phyloP scores from a whole-genome alignment of 495 filamentous ascomycete genomes.

The Aspergillus coremiiformis region DNA sequence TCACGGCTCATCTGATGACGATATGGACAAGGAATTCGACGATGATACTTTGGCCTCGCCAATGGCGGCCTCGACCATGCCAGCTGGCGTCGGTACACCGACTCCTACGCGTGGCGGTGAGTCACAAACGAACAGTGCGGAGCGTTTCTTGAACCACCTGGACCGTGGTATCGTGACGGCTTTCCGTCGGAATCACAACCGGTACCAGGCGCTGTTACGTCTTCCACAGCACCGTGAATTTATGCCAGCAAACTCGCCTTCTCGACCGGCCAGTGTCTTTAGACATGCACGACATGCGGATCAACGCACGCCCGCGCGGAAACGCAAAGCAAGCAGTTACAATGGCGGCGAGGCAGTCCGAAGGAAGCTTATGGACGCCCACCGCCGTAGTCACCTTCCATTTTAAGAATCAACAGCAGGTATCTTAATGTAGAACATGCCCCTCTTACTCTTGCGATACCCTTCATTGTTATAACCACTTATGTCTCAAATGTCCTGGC shows the following conservation, averaged over 20 bases:
- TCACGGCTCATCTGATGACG: slow-evolving; percentile 50
- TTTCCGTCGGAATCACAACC: slow-evolving; percentile 71
- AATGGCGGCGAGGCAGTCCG: slow-evolving; percentile 39
- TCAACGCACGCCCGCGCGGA: slow-evolving; percentile 37
- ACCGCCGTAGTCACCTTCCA: slow-evolving; percentile 35
- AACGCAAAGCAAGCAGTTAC: slow-evolving; percentile 35
- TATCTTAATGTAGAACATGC: neutral
- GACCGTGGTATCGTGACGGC: slow-evolving; percentile 64
- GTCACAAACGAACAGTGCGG: slow-evolving; percentile 45
- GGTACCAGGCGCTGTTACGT: slow-evolving; percentile 59
- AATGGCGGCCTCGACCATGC: slow-evolving; percentile 29
- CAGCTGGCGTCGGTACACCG: slow-evolving; percentile 34
- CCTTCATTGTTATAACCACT: neutral
- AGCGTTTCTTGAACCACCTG: slow-evolving; percentile 59
- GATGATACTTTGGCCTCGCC: slow-evolving; percentile 33
- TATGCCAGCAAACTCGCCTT: slow-evolving; percentile 42
- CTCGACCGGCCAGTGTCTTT: slow-evolving; percentile 42
- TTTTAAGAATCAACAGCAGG: slow-evolving; percentile 18
- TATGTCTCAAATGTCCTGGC: neutral
- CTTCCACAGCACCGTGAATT: slow-evolving; percentile 49
- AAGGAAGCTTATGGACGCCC: slow-evolving; percentile 43
- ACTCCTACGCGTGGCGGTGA: slow-evolving; percentile 47
- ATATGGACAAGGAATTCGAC: slow-evolving; percentile 31
- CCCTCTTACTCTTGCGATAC: neutral
- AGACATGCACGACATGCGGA: slow-evolving; percentile 38